phyloP scores from a whole-genome alignment of 495 filamentous ascomycete species.

The Penicillium longicatenatum region DNA sequence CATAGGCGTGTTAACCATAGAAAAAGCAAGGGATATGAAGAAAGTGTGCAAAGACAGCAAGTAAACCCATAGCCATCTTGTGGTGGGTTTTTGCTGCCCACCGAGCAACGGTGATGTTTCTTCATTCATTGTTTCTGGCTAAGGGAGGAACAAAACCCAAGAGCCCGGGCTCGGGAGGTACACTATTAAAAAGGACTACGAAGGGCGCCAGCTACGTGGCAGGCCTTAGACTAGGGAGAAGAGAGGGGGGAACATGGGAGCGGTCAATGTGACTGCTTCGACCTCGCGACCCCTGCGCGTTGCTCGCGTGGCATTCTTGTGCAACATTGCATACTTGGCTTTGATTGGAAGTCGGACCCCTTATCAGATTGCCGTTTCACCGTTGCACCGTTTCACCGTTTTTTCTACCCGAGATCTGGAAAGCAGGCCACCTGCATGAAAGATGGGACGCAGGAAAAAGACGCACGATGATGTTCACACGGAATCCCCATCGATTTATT shows the following conservation, averaged over 20 bases:
- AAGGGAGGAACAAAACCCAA: too few species aligned
- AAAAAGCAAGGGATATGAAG: not conserved
- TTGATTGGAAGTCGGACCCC: not conserved
- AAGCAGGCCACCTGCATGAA: not conserved
- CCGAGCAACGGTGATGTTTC: not conserved
- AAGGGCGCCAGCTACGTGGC: not conserved
- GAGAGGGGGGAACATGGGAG: not conserved
- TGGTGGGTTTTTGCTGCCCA: not conserved
- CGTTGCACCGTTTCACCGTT: not conserved
- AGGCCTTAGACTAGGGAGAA: not conserved
- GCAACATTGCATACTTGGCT: not conserved
- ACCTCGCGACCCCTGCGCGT: not conserved
- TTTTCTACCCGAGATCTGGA: not conserved
- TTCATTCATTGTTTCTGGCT: not conserved
- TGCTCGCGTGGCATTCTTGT: not conserved
- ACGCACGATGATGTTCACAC: too few species aligned
- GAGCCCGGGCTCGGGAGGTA: too few species aligned
- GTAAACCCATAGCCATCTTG: not conserved
- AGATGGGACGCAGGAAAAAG: not conserved
- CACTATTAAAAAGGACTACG: not conserved
- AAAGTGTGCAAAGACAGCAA: not conserved
- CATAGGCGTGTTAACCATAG: not conserved
- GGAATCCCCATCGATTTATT: too few species aligned
- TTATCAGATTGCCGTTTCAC: constrained; percentile 1
- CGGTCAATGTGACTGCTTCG: not conserved